Conservation (phyloP, 1,284 basidiomycete species). For the Amylostereum areolatum region DNA sequence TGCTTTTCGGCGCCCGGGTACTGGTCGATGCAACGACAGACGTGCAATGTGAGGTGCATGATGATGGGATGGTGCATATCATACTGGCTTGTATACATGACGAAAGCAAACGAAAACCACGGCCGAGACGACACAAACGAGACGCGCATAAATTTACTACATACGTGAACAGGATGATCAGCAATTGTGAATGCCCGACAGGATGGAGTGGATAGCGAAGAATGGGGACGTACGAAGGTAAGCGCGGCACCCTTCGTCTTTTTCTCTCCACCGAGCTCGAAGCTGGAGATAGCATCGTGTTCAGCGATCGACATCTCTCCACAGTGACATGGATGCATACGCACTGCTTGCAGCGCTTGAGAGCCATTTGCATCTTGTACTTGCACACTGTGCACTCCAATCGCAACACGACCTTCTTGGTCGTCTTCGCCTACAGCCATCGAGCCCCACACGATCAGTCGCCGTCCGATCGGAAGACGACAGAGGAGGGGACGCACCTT, state of each 20-base stretch:
- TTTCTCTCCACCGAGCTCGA: slow-evolving; percentile 99
- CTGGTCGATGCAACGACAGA: no score
- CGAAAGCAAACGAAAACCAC: slow-evolving; percentile 12
- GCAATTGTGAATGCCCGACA: background rate
- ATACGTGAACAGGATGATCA: slow-evolving; percentile 6
- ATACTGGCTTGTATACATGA: slow-evolving; percentile 17
- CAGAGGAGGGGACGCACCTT: slow-evolving; percentile 54
- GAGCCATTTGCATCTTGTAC: slow-evolving; percentile 92
- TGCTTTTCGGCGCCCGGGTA: no score
- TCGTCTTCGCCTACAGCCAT: slow-evolving; percentile 75
- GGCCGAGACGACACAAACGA: slow-evolving; percentile 5
- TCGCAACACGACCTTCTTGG: slow-evolving; percentile 98
- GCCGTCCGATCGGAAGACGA: background rate
- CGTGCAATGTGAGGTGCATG: slow-evolving; percentile 5
- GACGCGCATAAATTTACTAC: slow-evolving; percentile 17
- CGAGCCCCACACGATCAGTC: background rate
- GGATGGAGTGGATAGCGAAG: slow-evolving; percentile 12
- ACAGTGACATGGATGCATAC: slow-evolving; percentile 24
- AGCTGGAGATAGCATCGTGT: slow-evolving; percentile 45
- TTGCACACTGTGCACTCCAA: slow-evolving; percentile 99
- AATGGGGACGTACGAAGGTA: slow-evolving; percentile 66
- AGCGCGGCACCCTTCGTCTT: slow-evolving; percentile 98
- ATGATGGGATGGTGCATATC: slow-evolving; percentile 17
- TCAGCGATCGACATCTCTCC: no score
- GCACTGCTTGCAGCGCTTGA: slow-evolving; percentile 99